Evolutionary conservation across 1,284 basidiomycete genomes (phyloP).

Genomic region (Ceratobasidium sp.): DNA sequence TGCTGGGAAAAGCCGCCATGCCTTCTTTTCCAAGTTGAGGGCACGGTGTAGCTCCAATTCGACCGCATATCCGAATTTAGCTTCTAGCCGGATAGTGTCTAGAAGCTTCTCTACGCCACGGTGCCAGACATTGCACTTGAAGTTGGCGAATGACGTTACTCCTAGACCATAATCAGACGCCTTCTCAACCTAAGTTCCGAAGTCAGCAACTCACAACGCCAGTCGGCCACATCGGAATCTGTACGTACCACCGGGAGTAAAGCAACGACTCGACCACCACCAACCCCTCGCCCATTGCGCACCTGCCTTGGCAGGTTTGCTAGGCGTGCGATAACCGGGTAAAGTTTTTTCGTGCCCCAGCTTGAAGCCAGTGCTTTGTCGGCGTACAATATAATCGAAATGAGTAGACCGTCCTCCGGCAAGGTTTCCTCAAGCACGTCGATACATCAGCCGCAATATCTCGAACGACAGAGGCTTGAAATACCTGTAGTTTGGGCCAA

Average conservation of each 20-base stretch:
- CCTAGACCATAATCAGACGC: background rate
- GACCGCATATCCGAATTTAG: background rate
- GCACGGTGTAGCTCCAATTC: background rate
- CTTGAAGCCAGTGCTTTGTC: conserved; percentile 11
- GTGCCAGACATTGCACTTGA: background rate
- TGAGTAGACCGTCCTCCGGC: background rate
- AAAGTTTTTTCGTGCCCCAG: background rate
- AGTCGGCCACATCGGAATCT: no score
- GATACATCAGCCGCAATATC: background rate
- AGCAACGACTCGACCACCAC: background rate
- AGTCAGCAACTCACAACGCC: background rate
- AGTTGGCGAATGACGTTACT: background rate
- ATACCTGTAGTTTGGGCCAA: background rate
- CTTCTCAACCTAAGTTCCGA: background rate
- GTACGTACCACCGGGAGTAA: conserved; percentile 16
- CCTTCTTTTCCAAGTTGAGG: background rate
- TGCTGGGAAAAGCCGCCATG: background rate
- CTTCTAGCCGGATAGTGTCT: background rate
- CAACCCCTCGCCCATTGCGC: background rate
- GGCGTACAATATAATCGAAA: background rate
- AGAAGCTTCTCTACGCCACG: background rate
- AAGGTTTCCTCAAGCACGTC: background rate
- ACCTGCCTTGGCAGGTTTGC: background rate
- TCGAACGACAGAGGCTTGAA: background rate
- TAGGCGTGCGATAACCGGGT: conserved; percentile 9